Evolutionary conservation across 306 rosid genomes (phyloP).

Genomic region (Castanospermum australe): DNA sequence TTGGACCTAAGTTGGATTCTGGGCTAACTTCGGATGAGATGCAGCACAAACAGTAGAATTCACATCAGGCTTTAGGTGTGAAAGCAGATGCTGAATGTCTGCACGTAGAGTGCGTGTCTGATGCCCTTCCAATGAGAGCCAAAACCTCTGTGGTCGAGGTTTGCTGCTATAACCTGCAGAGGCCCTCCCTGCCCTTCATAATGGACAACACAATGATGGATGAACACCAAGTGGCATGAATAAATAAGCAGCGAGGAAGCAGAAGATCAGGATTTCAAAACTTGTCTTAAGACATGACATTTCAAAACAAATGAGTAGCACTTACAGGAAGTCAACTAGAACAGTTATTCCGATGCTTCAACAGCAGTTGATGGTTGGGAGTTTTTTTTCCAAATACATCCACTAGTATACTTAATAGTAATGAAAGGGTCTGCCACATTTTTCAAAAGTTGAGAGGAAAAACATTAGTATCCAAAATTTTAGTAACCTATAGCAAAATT

Average conservation of each 20-base stretch:
- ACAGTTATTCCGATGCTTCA: conserved; percentile 80
- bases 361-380: conserved; percentile 59
- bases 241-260: conserved; percentile 10
- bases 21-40: conserved; percentile 75
- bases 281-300: background rate
- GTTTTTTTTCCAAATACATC: conserved; percentile 93
- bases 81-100: conserved; percentile 85
- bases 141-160: conserved; percentile 79
- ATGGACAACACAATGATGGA: conserved; percentile 87
- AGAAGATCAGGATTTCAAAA: background rate
- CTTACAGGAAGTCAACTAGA: conserved; percentile 91
- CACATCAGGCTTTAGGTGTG: conserved; percentile 80
- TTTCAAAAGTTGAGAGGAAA: conserved; percentile 20
- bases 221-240: conserved; percentile 34
- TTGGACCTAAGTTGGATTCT: conserved; percentile 50
- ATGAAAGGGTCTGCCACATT: conserved; percentile 64
- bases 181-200: conserved; percentile 99
- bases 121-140: conserved; percentile 70
- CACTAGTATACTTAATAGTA: conserved; percentile 63
- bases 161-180: conserved; percentile 82
- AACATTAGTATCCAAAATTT: background rate
- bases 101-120: conserved; percentile 79
- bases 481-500: background rate
- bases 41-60: conserved; percentile 83
- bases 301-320: conserved; percentile 13